Evolutionary conservation across 768 basidiomycete genomes (phyloP).

Genomic region (Tubosaeta sp.): DNA sequence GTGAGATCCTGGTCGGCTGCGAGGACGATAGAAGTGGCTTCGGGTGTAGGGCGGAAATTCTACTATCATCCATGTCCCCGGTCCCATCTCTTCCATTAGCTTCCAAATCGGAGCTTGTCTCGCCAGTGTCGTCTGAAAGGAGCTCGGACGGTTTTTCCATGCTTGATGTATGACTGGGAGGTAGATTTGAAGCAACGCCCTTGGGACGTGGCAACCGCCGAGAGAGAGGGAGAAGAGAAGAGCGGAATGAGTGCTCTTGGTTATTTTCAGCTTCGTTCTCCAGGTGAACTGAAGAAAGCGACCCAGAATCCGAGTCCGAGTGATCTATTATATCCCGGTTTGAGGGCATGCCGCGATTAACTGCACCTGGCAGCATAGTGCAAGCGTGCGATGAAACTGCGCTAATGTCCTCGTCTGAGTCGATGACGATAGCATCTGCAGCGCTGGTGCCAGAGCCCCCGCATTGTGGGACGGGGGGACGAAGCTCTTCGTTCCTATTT

Average conservation of each 20-base stretch:
- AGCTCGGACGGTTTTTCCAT: background rate
- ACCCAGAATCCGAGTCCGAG: conserved; percentile 9
- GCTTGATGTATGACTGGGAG: background rate
- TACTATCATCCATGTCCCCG: background rate
- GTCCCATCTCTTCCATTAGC: background rate
- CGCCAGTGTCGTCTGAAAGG: background rate
- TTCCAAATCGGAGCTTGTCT: conserved; percentile 8
- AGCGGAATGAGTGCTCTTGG: background rate
- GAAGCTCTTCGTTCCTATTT: background rate
- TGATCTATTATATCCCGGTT: background rate
- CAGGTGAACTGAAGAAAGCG: conserved; percentile 4
- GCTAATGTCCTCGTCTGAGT: conserved; percentile 16
- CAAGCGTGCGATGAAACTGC: background rate
- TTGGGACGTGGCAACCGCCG: conserved; percentile 1
- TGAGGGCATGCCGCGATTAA: background rate
- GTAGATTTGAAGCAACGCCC: background rate
- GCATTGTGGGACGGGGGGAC: background rate
- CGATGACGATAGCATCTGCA: conserved; percentile 20
- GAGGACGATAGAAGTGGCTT: conserved; percentile 5
- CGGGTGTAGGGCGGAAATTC: conserved; percentile 1
- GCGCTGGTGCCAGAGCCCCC: conserved; percentile 8
- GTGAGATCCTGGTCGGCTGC: conserved; percentile 10
- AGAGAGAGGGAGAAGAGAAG: background rate
- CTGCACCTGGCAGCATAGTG: background rate
- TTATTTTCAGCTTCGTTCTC: conserved; percentile 1